A percentile compares a stretch with the other conserved stretches of the same genome.
Evolutionary conservation across 441 rosid genomes (phyloP).

Genomic region (Flueggea neowawraea): DNA sequence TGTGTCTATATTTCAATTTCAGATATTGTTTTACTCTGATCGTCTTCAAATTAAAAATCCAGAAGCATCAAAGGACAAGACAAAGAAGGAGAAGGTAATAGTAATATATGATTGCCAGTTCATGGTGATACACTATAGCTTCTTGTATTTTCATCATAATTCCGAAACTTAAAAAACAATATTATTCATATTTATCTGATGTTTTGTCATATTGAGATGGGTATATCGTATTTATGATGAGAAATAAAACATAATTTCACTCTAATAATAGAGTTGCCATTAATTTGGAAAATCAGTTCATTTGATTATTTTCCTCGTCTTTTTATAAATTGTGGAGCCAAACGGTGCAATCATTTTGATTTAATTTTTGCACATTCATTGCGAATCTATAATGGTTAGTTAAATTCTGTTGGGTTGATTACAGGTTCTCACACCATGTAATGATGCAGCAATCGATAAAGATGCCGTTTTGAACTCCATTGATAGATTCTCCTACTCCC

Average conservation of each 20-base stretch:
- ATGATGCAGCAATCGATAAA: conserved; percentile 26
- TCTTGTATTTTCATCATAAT: neutral
- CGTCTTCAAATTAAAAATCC: conserved; percentile 39
- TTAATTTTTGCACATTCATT: neutral
- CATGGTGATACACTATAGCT: neutral
- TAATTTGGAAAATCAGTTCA: too few species aligned
- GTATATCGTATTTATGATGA: too few species aligned
- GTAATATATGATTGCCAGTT: neutral
- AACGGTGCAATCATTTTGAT: neutral
- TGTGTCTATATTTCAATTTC: conserved; percentile 15
- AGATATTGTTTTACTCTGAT: conserved; percentile 63
- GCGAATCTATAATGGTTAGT: neutral
- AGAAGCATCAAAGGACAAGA: conserved; percentile 26
- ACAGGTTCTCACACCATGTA: conserved; percentile 31
- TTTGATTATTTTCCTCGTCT: too few species aligned
- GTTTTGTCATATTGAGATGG: too few species aligned
- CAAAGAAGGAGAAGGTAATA: conserved; percentile 33
- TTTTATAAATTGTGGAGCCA: too few species aligned
- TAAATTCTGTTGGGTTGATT: neutral
- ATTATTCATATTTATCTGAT: too few species aligned
- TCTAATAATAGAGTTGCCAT: too few species aligned
- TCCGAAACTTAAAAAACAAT: neutral
- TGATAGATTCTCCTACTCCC: conserved; percentile 58
- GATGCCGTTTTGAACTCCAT: conserved; percentile 43
- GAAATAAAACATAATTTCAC: too few species aligned